Conservation (phyloP, 805 yeast genomes). For the Jamesozyma hellenica region DNA sequence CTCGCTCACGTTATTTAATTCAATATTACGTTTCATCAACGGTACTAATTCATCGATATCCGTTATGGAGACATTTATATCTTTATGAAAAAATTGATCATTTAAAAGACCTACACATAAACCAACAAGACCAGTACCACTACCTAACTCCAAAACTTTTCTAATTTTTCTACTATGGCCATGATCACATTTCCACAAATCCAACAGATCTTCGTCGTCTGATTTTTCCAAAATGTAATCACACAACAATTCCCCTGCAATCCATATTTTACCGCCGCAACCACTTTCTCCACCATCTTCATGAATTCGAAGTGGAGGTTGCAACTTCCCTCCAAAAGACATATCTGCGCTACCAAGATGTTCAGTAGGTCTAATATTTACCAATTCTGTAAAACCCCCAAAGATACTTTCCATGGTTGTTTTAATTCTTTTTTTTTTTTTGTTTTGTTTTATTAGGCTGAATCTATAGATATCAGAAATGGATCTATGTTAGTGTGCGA, state of each 20-base stretch:
- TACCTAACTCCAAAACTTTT: constrained; percentile 42
- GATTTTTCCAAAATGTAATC: constrained; percentile 33
- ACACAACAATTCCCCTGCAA: constrained; percentile 47
- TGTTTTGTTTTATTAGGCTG: not conserved
- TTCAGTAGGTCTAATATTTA: constrained; percentile 11
- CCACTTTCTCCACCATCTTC: constrained; percentile 53
- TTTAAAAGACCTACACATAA: constrained; percentile 25
- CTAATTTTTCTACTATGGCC: constrained; percentile 9
- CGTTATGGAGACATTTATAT: constrained; percentile 35
- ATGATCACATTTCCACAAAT: constrained; percentile 4
- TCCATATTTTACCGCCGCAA: constrained; percentile 57
- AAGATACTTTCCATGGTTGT: constrained; percentile 14
- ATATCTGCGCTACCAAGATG: constrained; percentile 33
- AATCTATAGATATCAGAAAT: too few relatives aligned
- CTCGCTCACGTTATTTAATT: constrained; percentile 30
- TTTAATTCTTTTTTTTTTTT: not conserved
- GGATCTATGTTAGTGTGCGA: too few relatives aligned
- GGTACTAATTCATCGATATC: constrained; percentile 41
- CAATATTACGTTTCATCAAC: constrained; percentile 38
- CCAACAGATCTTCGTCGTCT: constrained; percentile 6
- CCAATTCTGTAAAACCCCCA: constrained; percentile 11
- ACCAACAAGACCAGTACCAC: constrained; percentile 53
- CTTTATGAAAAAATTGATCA: constrained; percentile 11
- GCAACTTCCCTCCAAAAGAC: constrained; percentile 33
- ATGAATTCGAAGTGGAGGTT: constrained; percentile 31